phyloP scores from a whole-genome alignment of 2,329 filamentous ascomycete species.

The Pyrenochaeta sp. region DNA sequence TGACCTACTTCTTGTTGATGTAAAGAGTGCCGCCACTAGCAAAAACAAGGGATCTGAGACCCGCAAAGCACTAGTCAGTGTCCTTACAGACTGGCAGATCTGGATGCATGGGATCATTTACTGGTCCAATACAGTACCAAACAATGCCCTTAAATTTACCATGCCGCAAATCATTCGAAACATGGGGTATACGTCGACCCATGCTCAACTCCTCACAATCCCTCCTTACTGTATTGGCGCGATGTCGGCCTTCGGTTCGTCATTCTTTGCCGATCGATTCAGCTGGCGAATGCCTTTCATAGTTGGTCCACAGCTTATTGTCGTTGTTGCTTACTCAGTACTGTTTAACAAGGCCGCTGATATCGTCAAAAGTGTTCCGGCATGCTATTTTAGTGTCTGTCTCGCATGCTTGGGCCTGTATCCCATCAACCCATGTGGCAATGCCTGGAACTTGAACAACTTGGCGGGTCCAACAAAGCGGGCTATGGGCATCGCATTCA shows the following conservation, averaged over 20 bases:
- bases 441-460: conserved; percentile 90
- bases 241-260: conserved; percentile 68
- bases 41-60: too few species aligned
- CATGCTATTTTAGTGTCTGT: too few species aligned
- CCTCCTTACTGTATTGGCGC: conserved; percentile 79
- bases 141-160: conserved; percentile 48
- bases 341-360: too few species aligned
- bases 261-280: conserved; percentile 75
- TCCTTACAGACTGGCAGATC: conserved; percentile 60
- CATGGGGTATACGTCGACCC: conserved; percentile 65
- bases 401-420: conserved; percentile 94
- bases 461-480: conserved; percentile 93
- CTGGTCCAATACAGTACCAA: conserved; percentile 65
- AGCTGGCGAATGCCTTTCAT: too few species aligned
- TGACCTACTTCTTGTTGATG: too few species aligned
- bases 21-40: too few species aligned
- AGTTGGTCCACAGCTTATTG: too few species aligned
- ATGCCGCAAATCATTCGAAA: conserved; percentile 59
- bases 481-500: conserved; percentile 84
- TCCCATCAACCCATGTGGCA: conserved; percentile 84
- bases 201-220: conserved; percentile 76
- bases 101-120: conserved; percentile 67
- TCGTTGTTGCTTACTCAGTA: too few species aligned
- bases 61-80: too few species aligned
- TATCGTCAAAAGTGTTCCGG: too few species aligned